Evolutionary conservation across 768 basidiomycete genomes (phyloP), one percentile per base, ranked within the genome.

Genomic region (Hebeloma cylindrosporum): DNA sequence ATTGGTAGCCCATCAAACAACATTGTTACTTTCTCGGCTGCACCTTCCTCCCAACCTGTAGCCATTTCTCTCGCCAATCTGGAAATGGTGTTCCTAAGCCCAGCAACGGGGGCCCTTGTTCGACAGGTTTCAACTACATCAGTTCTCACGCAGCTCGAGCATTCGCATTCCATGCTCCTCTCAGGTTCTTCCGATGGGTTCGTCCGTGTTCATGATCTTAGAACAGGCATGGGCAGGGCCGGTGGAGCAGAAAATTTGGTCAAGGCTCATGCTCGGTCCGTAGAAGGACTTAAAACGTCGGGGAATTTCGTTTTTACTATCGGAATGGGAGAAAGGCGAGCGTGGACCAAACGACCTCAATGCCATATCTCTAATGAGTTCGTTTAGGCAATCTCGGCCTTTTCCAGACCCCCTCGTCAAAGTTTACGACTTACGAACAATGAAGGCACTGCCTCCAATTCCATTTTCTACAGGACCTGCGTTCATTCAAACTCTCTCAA

Each of bases 341-440:
- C n/a, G 43, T 40, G 26, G 20, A 11, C 25, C 25, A 30, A 38
- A 29, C 16, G n/a, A 5, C 9, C 30, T 20, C 35, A 6, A 28
- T 40, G 10, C 16, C 29, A 22, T 21, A 23, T 43, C 16, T 40
- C 23, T n/a, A 26, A 22, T 43, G 16, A 20, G 8, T 26, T n/a
- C 10, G 20, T 47, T 18, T 57, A 96, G 94, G 63, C 91, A 89
- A 64, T 83, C 86, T 5, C 83, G 87, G 35, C 92, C 94, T 4
- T 78, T 86, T 43, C 88, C 90, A 0, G 95, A 97, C 61, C 90
- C 93, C 2, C 72, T 93, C 25, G 91, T 99, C 51, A 96, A 95
- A 66, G 75, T 97, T 9, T 96, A 87, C 56, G 95, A 99, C 63
- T 57, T 91, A 22, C 85, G 95, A 22, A 89, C 77, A 17, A 79